Percentiles rank a stretch among this genome's conserved stretches.
These are phyloP conservation scores for Kondoa malvinella DNA, from an alignment of 768 basidiomycete species.

Conservation along the genomic window DNA sequence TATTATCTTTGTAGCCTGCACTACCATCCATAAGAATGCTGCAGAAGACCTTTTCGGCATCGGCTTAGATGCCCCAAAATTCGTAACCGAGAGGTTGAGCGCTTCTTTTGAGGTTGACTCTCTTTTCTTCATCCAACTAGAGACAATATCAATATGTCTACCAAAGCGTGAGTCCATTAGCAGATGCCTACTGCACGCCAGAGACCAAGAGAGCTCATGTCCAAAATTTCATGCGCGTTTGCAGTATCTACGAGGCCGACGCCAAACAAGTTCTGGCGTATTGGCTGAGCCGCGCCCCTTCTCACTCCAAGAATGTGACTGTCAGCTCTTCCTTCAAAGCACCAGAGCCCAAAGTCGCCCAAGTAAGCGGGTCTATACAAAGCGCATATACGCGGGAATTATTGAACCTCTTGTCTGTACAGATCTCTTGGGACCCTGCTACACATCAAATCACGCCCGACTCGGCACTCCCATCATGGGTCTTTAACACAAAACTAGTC, in stretches of 20 bases:
- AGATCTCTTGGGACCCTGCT: slow-evolving; percentile 60
- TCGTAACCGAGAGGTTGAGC: no score
- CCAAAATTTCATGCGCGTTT: background rate
- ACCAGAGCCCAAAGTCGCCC: slow-evolving; percentile 58
- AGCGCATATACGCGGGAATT: background rate
- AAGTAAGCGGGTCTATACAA: slow-evolving; percentile 24
- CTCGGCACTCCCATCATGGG: slow-evolving; percentile 55
- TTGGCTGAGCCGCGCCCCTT: slow-evolving; percentile 82
- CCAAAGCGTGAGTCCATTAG: slow-evolving; percentile 15
- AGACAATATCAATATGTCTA: slow-evolving; percentile 12
- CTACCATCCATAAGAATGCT: no score
- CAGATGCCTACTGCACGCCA: background rate
- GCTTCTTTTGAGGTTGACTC: background rate
- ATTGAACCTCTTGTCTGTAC: background rate
- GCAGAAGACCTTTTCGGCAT: no score
- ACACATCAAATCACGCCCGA: slow-evolving; percentile 48
- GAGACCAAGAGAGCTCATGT: background rate
- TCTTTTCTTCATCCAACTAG: background rate
- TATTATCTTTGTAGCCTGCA: background rate
- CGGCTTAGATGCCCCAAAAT: no score
- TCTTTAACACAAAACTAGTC: slow-evolving; percentile 66
- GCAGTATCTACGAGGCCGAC: slow-evolving; percentile 91
- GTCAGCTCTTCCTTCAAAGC: slow-evolving; percentile 46
- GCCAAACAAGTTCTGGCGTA: slow-evolving; percentile 94
- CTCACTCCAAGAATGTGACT: slow-evolving; percentile 44